These are phyloP conservation scores for Coemansia sp. DNA, from an alignment of 192 early-diverging fungal genomes.

Conservation along the genomic window DNA sequence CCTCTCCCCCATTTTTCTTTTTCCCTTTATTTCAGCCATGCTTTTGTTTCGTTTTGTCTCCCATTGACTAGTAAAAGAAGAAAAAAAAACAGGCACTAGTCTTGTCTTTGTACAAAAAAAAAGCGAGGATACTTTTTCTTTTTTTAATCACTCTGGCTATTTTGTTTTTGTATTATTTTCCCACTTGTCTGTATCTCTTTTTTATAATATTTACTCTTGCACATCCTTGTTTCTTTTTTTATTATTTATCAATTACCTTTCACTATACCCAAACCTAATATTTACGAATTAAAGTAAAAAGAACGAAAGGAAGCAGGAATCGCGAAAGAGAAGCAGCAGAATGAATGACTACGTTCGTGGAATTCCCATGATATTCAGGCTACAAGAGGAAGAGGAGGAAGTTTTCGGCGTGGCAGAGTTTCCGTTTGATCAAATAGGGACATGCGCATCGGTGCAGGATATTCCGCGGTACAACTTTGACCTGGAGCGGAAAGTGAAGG, in stretches of 20 bases:
- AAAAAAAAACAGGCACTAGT: too few relatives aligned
- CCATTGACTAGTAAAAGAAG: too few relatives aligned
- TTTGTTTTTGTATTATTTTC: too few relatives aligned
- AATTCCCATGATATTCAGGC: constrained; percentile 30
- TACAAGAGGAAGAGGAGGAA: constrained; percentile 45
- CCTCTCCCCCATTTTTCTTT: too few relatives aligned
- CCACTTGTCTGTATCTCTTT: too few relatives aligned
- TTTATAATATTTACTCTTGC: neutral
- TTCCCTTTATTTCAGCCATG: too few relatives aligned
- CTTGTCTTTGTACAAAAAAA: too few relatives aligned
- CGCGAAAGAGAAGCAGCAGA: too few relatives aligned
- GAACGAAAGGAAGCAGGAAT: neutral
- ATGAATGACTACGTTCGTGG: constrained; percentile 44
- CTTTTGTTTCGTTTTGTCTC: too few relatives aligned
- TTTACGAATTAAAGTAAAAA: neutral
- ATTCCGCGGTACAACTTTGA: constrained; percentile 45
- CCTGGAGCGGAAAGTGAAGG: constrained; percentile 37
- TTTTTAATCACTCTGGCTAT: too few relatives aligned
- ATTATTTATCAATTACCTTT: neutral
- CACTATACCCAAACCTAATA: too few relatives aligned
- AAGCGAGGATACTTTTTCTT: too few relatives aligned
- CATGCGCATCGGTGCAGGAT: constrained; percentile 37
- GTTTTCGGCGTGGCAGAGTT: constrained; percentile 34
- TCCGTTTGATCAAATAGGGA: constrained; percentile 47
- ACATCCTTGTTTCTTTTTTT: constrained; percentile 5